Evolutionary conservation across 2,329 filamentous ascomycete species (phyloP).

Genomic region (Botryotinia globosa): DNA sequence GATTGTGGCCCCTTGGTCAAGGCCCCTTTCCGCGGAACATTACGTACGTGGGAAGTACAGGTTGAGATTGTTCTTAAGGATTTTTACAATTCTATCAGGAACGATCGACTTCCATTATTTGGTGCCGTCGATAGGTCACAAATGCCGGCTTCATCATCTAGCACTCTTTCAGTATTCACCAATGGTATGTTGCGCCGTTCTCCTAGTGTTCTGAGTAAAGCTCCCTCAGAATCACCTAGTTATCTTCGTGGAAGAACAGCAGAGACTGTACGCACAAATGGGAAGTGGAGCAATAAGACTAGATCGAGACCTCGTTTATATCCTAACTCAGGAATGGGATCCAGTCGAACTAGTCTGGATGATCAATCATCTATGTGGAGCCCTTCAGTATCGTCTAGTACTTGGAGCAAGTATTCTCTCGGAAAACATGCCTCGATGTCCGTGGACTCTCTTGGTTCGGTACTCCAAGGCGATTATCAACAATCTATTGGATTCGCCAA

Average conservation of each 20-base stretch:
- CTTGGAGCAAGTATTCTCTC: constrained; percentile 91
- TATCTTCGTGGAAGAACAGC: constrained; percentile 69
- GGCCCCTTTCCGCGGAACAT: constrained; percentile 68
- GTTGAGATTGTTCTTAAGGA: constrained; percentile 88
- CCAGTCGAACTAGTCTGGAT: constrained; percentile 90
- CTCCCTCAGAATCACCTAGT: constrained; percentile 76
- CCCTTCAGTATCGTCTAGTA: constrained; percentile 74
- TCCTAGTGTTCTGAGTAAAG: constrained; percentile 89
- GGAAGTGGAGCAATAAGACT: constrained; percentile 78
- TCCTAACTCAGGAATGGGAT: constrained; percentile 76
- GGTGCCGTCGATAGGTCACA: constrained; percentile 55
- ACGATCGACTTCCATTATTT: constrained; percentile 81
- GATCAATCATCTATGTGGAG: constrained; percentile 90
- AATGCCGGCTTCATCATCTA: constrained; percentile 47
- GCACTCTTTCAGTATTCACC: constrained; percentile 67
- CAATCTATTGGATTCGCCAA: constrained; percentile 98
- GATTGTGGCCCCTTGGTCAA: constrained; percentile 76
- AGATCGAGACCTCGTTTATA: constrained; percentile 76
- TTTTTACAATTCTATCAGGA: constrained; percentile 86
- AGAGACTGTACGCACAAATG: constrained; percentile 45
- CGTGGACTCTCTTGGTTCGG: constrained; percentile 82
- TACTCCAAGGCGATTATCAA: constrained; percentile 79
- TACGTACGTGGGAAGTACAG: constrained; percentile 82
- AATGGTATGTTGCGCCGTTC: constrained; percentile 73
- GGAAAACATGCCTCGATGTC: constrained; percentile 89